Evolutionary conservation across 1,284 basidiomycete species (phyloP).

Genomic region (Pascua guehoae): DNA sequence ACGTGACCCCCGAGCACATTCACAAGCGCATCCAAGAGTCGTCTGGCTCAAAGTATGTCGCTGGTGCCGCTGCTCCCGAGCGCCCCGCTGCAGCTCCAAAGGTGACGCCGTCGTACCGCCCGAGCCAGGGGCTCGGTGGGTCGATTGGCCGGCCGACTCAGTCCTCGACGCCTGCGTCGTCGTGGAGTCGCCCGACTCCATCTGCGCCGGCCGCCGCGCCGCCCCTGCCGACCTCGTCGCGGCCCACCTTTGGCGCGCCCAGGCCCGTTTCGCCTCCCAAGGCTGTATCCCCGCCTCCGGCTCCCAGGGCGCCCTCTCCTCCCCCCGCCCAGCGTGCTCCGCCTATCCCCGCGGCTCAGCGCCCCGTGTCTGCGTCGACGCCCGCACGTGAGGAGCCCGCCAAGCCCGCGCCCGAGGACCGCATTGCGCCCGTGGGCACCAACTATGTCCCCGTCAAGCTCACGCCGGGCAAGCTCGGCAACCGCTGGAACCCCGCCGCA

Average conservation of each 20-base stretch:
- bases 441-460: slow-evolving; percentile 82
- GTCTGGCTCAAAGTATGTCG: slow-evolving; percentile 80
- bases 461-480: slow-evolving; percentile 72
- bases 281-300: slow-evolving; percentile 50
- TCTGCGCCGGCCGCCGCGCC: slow-evolving; percentile 28
- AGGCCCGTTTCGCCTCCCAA: slow-evolving; percentile 42
- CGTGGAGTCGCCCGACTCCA: slow-evolving; percentile 1
- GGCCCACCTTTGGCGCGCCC: slow-evolving; percentile 48
- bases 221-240: slow-evolving; percentile 38
- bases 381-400: slow-evolving; percentile 47
- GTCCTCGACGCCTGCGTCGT: too few species aligned
- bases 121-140: slow-evolving; percentile 43
- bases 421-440: slow-evolving; percentile 76
- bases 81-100: slow-evolving; percentile 22
- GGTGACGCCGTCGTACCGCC: slow-evolving; percentile 36
- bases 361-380: slow-evolving; percentile 27
- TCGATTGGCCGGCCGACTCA: slow-evolving; percentile 32
- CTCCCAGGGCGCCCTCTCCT: slow-evolving; percentile 25
- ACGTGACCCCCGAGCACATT: slow-evolving; percentile 73
- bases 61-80: slow-evolving; percentile 29
- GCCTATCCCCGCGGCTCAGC: slow-evolving; percentile 15
- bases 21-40: slow-evolving; percentile 85
- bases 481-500: slow-evolving; percentile 62
- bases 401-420: slow-evolving; percentile 71
- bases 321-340: slow-evolving; percentile 16